phyloP scores from a whole-genome alignment of 1,139 yeast genomes.

The Martiniozyma asiatica region DNA sequence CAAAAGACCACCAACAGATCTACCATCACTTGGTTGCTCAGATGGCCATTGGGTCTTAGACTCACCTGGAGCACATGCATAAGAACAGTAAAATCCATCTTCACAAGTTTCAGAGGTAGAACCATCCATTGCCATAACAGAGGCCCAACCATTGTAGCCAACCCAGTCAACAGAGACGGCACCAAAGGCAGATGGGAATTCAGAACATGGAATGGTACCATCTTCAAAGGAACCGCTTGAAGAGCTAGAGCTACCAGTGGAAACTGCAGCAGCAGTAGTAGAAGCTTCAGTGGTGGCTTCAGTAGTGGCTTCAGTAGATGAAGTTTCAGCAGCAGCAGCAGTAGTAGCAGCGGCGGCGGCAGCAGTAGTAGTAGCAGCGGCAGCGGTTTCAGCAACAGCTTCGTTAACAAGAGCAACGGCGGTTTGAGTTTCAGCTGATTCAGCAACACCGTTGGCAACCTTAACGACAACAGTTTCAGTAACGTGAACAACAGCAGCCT shows the following conservation, averaged over 20 bases:
- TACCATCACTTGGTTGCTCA: constrained; percentile 59
- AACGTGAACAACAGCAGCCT: constrained; percentile 40
- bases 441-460: constrained; percentile 29
- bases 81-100: constrained; percentile 72
- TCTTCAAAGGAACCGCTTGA: constrained; percentile 61
- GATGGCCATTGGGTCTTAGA: constrained; percentile 84
- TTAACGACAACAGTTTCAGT: too few species aligned
- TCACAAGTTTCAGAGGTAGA: constrained; percentile 47
- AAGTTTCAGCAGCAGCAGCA: constrained; percentile 5
- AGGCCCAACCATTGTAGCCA: constrained; percentile 86
- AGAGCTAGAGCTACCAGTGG: constrained; percentile 31
- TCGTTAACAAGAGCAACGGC: too few species aligned
- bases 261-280: constrained; percentile 2
- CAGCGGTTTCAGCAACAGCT: constrained; percentile 11
- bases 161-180: constrained; percentile 73
- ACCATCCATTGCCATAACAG: constrained; percentile 52
- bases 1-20: constrained; percentile 66
- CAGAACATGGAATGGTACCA: constrained; percentile 60
- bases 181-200: constrained; percentile 82
- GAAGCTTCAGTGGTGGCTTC: constrained; percentile 19
- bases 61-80: constrained; percentile 86
- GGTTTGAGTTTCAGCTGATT: constrained; percentile 11
- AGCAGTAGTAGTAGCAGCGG: constrained; percentile 15
- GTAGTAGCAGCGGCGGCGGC: constrained; percentile 16
- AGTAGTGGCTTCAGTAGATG: constrained; percentile 19